Evolutionary conservation across 805 yeast species (phyloP).

Genomic region (Candida michaelii): DNA sequence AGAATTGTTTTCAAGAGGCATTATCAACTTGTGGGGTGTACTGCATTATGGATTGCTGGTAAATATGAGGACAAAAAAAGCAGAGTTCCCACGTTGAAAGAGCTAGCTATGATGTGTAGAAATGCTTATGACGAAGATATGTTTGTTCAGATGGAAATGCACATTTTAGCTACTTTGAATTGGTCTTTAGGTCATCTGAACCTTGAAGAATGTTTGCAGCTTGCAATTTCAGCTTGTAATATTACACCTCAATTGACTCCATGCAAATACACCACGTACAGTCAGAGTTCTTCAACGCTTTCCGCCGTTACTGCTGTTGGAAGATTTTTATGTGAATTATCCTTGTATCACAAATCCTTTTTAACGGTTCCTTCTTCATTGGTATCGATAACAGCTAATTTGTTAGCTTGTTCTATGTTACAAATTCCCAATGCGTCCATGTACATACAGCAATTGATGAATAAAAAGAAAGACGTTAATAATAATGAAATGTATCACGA

Average conservation of each 20-base stretch:
- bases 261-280: slow-evolving; percentile 24
- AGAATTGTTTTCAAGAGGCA: slow-evolving; percentile 47
- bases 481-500: too few relatives aligned
- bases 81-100: slow-evolving; percentile 56
- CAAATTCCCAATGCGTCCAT: slow-evolving; percentile 50
- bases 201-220: slow-evolving; percentile 51
- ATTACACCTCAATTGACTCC: too few relatives aligned
- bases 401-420: slow-evolving; percentile 55
- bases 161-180: slow-evolving; percentile 63
- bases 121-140: slow-evolving; percentile 57
- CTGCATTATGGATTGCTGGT: slow-evolving; percentile 49
- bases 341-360: slow-evolving; percentile 51
- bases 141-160: slow-evolving; percentile 61
- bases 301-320: slow-evolving; percentile 57
- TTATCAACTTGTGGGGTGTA: slow-evolving; percentile 48
- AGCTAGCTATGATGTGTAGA: slow-evolving; percentile 55
- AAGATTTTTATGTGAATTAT: slow-evolving; percentile 54
- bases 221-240: slow-evolving; percentile 32
- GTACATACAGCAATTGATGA: too few relatives aligned
- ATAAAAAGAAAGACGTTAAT: too few relatives aligned
- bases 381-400: slow-evolving; percentile 48
- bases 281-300: slow-evolving; percentile 19
- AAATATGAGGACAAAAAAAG: slow-evolving; percentile 60
- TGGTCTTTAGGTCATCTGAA: slow-evolving; percentile 48
- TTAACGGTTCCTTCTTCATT: slow-evolving; percentile 46